Percentiles rank a stretch among this genome's conserved stretches.
These are phyloP conservation scores for Narthecium ossifragum DNA, from an alignment of 106 monocot species.

Conservation along the genomic window DNA sequence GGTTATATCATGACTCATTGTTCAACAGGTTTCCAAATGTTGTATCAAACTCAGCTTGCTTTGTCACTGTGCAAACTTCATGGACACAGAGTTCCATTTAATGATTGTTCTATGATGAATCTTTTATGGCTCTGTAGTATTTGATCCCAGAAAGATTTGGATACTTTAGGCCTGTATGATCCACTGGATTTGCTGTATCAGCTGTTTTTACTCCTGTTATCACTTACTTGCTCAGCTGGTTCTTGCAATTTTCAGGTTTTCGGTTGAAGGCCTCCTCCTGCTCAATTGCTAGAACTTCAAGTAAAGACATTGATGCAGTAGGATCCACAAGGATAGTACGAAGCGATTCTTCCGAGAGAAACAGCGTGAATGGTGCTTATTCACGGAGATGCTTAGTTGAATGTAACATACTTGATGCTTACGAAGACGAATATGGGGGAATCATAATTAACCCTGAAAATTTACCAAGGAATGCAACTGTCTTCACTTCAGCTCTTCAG, in stretches of 20 bases:
- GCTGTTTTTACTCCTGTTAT: too few species aligned
- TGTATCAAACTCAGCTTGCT: too few species aligned
- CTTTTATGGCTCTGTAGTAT: too few species aligned
- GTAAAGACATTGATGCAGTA: conserved; percentile 18
- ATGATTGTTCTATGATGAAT: too few species aligned
- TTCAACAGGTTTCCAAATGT: too few species aligned
- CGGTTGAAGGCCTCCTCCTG: conserved; percentile 27
- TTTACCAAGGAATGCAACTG: conserved; percentile 38
- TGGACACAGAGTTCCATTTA: too few species aligned
- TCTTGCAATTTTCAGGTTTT: conserved; percentile 16
- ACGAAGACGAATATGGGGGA: conserved; percentile 84
- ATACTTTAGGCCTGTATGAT: not conserved
- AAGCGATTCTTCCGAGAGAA: conserved; percentile 12
- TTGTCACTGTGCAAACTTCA: too few species aligned
- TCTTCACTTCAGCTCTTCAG: conserved; percentile 40
- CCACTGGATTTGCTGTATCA: too few species aligned
- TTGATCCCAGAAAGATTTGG: not conserved
- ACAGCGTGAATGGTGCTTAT: conserved; percentile 9
- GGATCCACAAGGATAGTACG: conserved; percentile 7
- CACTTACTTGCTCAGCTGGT: not conserved
- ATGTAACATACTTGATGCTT: conserved; percentile 43
- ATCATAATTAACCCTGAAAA: conserved; percentile 50
- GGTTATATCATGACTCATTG: too few species aligned
- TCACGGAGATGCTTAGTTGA: conserved; percentile 12
- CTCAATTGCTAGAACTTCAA: conserved; percentile 16